These are phyloP conservation scores for Ophiognomonia clavigignenti-juglandacearum DNA, from an alignment of 2,329 filamentous ascomycete species.

Conservation along the genomic window DNA sequence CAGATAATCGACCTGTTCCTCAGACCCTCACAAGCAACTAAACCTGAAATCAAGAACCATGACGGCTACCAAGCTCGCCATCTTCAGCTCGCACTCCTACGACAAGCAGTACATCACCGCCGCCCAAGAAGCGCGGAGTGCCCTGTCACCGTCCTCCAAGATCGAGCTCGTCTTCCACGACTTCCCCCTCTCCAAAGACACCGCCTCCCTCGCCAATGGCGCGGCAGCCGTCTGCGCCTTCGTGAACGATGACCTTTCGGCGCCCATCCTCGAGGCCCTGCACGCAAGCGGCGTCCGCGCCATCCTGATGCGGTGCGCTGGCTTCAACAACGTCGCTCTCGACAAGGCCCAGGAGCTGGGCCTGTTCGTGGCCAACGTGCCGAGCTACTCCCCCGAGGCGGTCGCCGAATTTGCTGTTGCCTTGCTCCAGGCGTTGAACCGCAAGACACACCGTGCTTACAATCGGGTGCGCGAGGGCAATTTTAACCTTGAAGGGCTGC, in stretches of 20 bases:
- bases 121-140: constrained; percentile 30
- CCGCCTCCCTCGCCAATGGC: constrained; percentile 46
- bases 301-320: constrained; percentile 62
- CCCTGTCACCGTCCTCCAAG: constrained; percentile 23
- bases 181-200: constrained; percentile 51
- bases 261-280: constrained; percentile 46
- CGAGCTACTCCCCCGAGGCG: constrained; percentile 63
- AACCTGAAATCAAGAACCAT: no score
- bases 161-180: constrained; percentile 54
- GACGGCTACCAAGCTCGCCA: no score
- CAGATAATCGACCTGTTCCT: no score
- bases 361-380: constrained; percentile 61
- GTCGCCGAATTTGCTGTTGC: constrained; percentile 68
- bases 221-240: constrained; percentile 61
- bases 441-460: constrained; percentile 63
- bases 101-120: constrained; percentile 51
- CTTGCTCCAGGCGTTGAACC: constrained; percentile 62
- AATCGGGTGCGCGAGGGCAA: constrained; percentile 66
- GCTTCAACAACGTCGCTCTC: constrained; percentile 65
- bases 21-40: no score
- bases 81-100: constrained; percentile 63
- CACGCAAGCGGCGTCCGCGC: constrained; percentile 46
- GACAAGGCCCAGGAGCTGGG: constrained; percentile 46
- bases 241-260: constrained; percentile 58
- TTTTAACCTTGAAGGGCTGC: constrained; percentile 60